Percentiles rank a stretch among this genome's conserved stretches.
These are phyloP conservation scores for Nemania sp. DNA, from an alignment of 2,329 filamentous ascomycete species.

Conservation along the genomic window DNA sequence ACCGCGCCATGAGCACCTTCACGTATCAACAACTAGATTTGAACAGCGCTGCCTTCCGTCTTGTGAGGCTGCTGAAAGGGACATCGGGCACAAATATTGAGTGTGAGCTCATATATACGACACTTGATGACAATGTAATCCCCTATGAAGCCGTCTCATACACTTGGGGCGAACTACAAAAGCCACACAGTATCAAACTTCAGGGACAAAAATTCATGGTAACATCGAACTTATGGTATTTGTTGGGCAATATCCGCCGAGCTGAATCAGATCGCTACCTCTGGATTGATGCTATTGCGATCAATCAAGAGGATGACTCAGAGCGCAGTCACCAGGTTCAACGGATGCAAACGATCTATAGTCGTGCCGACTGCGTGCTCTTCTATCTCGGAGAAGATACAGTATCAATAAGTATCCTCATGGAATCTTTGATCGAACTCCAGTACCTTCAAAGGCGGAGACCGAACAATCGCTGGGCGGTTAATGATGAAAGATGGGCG, in stretches of 20 bases:
- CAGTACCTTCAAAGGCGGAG: not conserved
- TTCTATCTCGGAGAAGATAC: constrained; percentile 11
- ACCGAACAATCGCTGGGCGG: not conserved
- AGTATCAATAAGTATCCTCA: not conserved
- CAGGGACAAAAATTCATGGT: constrained; percentile 1
- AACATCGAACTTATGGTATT: constrained; percentile 7
- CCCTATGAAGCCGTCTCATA: constrained; percentile 23
- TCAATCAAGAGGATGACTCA: constrained; percentile 12
- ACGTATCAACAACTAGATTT: constrained; percentile 14
- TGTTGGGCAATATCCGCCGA: constrained; percentile 2
- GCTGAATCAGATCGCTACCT: constrained; percentile 8
- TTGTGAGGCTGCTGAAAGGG: constrained; percentile 12
- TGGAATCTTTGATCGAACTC: not conserved
- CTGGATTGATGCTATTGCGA: constrained; percentile 22
- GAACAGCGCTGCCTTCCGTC: constrained; percentile 14
- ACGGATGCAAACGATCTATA: constrained; percentile 19
- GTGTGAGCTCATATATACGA: constrained; percentile 17
- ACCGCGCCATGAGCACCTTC: constrained; percentile 13
- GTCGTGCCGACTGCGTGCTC: constrained; percentile 11
- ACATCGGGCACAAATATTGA: not conserved
- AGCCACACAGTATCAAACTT: not conserved
- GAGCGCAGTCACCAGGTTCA: constrained; percentile 19
- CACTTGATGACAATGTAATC: constrained; percentile 16
- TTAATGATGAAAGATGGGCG: not conserved
- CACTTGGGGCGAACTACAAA: constrained; percentile 13